Conservation (phyloP, 768 basidiomycete genomes). For the Podaxis sp. region DNA sequence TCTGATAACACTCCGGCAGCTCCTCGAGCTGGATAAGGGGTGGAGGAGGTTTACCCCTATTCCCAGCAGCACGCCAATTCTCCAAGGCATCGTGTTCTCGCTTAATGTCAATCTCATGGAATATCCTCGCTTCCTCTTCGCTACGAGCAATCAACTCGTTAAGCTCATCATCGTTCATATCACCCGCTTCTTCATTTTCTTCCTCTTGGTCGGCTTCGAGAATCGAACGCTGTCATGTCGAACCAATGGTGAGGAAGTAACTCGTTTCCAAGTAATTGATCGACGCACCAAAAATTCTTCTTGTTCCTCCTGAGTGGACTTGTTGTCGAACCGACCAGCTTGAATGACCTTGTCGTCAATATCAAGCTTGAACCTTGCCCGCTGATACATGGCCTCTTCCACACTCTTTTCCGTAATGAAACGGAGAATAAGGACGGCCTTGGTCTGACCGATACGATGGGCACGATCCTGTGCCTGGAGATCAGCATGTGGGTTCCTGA, state of each 20-base stretch:
- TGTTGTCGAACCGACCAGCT: constrained; percentile 98
- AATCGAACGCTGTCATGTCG: constrained; percentile 68
- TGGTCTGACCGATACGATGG: constrained; percentile 99
- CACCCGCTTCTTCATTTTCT: constrained; percentile 85
- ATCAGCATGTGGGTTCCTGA: constrained; percentile 94
- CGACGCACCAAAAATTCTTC: constrained; percentile 86
- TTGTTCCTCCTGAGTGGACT: constrained; percentile 96
- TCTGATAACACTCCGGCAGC: constrained; percentile 89
- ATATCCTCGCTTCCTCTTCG: constrained; percentile 74
- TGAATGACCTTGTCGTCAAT: constrained; percentile 99
- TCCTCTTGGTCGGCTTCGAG: constrained; percentile 89
- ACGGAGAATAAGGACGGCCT: constrained; percentile 92
- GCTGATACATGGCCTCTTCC: constrained; percentile 96
- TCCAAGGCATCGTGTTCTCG: constrained; percentile 67
- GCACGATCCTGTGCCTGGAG: constrained; percentile 99
- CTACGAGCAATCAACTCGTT: constrained; percentile 88
- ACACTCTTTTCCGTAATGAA: constrained; percentile 98
- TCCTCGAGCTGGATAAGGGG: constrained; percentile 85
- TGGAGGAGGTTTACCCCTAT: constrained; percentile 74
- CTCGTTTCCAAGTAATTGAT: not conserved
- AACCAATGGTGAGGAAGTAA: constrained; percentile 7
- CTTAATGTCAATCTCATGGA: constrained; percentile 79
- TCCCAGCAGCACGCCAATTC: constrained; percentile 69
- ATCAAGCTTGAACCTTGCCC: constrained; percentile 94
- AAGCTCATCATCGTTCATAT: constrained; percentile 93